phyloP scores from a whole-genome alignment of 2,329 filamentous ascomycete genomes.

The Fusarium floridanum region DNA sequence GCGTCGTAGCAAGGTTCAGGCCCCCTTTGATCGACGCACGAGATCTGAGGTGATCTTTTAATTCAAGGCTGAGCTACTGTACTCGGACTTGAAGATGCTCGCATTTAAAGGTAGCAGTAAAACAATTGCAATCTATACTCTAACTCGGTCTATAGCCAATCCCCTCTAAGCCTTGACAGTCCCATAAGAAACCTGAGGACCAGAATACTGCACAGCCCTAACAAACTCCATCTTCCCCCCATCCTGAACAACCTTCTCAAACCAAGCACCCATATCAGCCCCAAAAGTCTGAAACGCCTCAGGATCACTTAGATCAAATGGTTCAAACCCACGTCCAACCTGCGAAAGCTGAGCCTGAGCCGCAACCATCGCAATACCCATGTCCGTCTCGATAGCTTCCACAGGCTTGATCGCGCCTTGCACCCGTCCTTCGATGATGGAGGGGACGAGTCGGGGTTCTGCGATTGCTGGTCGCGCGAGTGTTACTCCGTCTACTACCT shows the following conservation, averaged over 20 bases:
- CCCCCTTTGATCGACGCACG: neutral
- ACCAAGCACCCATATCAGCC: constrained; percentile 41
- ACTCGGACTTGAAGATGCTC: neutral
- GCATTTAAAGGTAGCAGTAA: neutral
- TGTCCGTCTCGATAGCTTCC: constrained; percentile 29
- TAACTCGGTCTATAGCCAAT: neutral
- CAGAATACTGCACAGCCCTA: constrained; percentile 41
- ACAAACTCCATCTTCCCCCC: constrained; percentile 46
- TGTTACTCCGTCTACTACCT: constrained; percentile 70
- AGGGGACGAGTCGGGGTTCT: constrained; percentile 50
- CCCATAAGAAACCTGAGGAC: constrained; percentile 33
- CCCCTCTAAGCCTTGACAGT: constrained; percentile 10
- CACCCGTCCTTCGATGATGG: constrained; percentile 45
- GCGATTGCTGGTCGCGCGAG: constrained; percentile 57
- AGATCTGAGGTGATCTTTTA: neutral
- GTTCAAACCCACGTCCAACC: constrained; percentile 41
- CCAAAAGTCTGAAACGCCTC: constrained; percentile 36
- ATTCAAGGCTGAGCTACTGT: neutral
- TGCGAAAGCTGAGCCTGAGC: constrained; percentile 38
- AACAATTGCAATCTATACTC: neutral
- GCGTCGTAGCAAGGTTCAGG: neutral
- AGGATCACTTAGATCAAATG: constrained; percentile 43
- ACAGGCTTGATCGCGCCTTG: constrained; percentile 32
- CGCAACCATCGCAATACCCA: constrained; percentile 10
- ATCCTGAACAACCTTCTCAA: constrained; percentile 41